phyloP scores from a whole-genome alignment of 441 rosid genomes.

The Eugenia klotzschiana region DNA sequence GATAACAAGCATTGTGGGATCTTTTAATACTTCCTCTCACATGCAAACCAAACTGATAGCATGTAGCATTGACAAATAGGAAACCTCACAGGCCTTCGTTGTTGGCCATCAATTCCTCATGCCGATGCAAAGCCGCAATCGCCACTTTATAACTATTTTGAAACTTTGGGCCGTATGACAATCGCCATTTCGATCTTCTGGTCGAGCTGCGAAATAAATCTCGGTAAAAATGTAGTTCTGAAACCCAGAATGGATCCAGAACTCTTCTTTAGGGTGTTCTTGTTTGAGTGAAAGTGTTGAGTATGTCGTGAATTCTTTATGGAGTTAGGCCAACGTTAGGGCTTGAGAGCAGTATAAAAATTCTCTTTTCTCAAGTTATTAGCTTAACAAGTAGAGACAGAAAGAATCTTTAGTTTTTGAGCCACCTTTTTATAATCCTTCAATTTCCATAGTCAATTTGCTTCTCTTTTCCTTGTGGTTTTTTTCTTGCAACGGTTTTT shows the following conservation, averaged over 20 bases:
- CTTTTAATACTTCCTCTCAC: not conserved
- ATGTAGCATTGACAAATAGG: not conserved
- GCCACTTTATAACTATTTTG: not conserved
- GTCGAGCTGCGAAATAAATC: not conserved
- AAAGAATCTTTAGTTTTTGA: too few species aligned
- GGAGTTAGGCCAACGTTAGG: not conserved
- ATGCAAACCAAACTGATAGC: not conserved
- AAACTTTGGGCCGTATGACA: not conserved
- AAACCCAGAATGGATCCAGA: not conserved
- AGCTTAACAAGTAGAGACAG: not conserved
- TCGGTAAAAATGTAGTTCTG: not conserved
- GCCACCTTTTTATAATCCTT: too few species aligned
- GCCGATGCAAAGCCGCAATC: not conserved
- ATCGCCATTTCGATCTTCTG: not conserved
- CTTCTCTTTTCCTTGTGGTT: not conserved
- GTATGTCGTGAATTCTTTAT: not conserved
- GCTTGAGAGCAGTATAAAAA: not conserved
- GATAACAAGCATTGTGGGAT: not conserved
- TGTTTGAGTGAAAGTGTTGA: too few species aligned
- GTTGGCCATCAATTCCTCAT: not conserved
- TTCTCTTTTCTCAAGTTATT: not conserved
- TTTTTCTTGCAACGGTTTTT: not conserved
- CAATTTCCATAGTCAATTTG: too few species aligned
- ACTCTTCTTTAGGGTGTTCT: not conserved
- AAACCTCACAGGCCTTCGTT: not conserved